Conservation (phyloP, 176 grass and related monocot species). For the Bolboschoenus planiculmis region DNA sequence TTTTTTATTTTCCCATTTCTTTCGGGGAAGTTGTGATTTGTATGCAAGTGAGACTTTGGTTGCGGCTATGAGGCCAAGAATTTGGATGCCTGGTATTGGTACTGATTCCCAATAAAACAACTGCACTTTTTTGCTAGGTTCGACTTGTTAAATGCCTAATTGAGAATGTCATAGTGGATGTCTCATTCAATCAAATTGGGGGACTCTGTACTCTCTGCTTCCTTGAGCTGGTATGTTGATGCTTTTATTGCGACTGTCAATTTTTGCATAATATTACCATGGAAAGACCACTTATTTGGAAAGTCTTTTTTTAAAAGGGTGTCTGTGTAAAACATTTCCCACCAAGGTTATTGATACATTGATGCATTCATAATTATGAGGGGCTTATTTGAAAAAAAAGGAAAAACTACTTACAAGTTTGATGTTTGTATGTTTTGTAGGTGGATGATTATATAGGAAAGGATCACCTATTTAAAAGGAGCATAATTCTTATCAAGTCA, state of each 20-base stretch:
- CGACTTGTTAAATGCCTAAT: constrained; percentile 90
- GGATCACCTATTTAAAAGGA: constrained; percentile 76
- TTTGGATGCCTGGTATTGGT: constrained; percentile 21
- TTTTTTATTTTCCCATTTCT: constrained; percentile 15
- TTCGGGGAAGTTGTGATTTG: background rate
- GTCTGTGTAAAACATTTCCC: background rate
- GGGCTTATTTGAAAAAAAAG: constrained; percentile 7
- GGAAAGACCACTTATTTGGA: background rate
- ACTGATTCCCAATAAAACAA: constrained; percentile 1
- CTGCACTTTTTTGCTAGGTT: constrained; percentile 50
- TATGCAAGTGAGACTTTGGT: background rate
- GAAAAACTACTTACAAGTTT: background rate
- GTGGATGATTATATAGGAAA: constrained; percentile 63
- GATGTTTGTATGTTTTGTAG: constrained; percentile 32
- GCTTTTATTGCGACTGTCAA: background rate
- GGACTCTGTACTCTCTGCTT: constrained; percentile 74
- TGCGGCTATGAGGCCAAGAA: background rate
- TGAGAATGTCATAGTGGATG: constrained; percentile 66
- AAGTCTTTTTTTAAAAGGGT: constrained; percentile 15
- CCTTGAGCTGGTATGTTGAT: constrained; percentile 64
- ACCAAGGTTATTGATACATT: constrained; percentile 1
- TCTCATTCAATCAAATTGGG: constrained; percentile 92
- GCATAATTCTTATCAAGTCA: constrained; percentile 82
- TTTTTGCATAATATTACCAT: background rate
- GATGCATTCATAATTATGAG: background rate